Conservation (phyloP, 139 green algal species). For the Ettlia oleoabundans region DNA sequence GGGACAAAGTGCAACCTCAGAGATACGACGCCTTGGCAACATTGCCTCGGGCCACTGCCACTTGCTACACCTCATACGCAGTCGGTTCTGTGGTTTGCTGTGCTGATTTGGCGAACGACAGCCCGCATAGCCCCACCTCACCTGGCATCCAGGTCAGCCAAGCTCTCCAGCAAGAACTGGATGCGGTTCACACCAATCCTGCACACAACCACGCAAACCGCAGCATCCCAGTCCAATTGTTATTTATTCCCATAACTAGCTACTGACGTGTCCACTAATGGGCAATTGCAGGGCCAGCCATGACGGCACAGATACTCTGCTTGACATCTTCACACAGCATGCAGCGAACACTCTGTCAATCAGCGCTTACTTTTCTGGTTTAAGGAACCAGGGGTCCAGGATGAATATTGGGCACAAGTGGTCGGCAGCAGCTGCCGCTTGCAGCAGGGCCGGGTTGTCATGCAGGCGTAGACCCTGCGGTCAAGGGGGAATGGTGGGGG, state of each 20-base stretch:
- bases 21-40: too few relatives aligned
- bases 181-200: constrained; percentile 83
- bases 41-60: too few relatives aligned
- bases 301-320: neutral
- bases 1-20: too few relatives aligned
- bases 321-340: constrained; percentile 10
- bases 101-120: neutral
- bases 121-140: constrained; percentile 19
- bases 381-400: constrained; percentile 81
- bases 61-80: too few relatives aligned
- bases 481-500: too few relatives aligned
- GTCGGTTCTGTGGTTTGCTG: neutral
- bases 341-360: neutral
- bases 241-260: too few relatives aligned
- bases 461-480: constrained; percentile 86
- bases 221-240: too few relatives aligned
- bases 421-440: constrained; percentile 57
- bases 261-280: too few relatives aligned
- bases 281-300: too few relatives aligned
- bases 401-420: constrained; percentile 86
- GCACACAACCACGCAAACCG: neutral
- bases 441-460: constrained; percentile 89
- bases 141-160: constrained; percentile 79
- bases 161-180: constrained; percentile 86
- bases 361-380: constrained; percentile 43